Conservation (phyloP, 177 flowering plant genomes). For the Tripterygium wilfordii region DNA sequence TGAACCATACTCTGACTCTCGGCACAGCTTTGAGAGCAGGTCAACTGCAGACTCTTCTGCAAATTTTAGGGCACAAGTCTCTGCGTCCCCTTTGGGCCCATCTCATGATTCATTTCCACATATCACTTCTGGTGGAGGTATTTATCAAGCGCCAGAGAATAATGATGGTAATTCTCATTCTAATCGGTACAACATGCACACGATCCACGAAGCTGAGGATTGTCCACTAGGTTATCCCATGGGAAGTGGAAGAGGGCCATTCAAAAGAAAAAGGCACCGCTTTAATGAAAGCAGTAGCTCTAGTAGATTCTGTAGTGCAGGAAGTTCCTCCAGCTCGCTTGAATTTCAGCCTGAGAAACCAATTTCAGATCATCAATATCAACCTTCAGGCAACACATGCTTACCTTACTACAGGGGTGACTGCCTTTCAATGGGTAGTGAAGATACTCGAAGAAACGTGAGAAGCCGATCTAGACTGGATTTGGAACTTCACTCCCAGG, state of each 20-base stretch:
- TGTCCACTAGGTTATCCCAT: constrained; percentile 24
- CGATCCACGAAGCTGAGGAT: constrained; percentile 28
- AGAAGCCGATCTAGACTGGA: constrained; percentile 46
- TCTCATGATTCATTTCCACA: constrained; percentile 33
- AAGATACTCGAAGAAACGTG: constrained; percentile 46
- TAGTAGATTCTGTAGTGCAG: constrained; percentile 36
- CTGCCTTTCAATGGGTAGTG: constrained; percentile 28
- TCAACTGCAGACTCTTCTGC: constrained; percentile 26
- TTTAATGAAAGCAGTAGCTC: constrained; percentile 36
- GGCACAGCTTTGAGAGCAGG: constrained; percentile 28
- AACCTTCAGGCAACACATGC: constrained; percentile 4
- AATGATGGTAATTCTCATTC: constrained; percentile 35
- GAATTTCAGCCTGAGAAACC: constrained; percentile 34
- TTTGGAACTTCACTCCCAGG: too few species aligned
- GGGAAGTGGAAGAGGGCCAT: constrained; percentile 36
- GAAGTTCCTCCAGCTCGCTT: constrained; percentile 40
- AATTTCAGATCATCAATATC: constrained; percentile 24
- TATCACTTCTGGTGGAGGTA: constrained; percentile 23
- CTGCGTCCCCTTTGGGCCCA: constrained; percentile 25
- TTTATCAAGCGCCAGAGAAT: constrained; percentile 19
- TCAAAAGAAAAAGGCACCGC: constrained; percentile 51
- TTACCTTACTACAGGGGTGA: constrained; percentile 22
- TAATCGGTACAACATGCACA: constrained; percentile 22
- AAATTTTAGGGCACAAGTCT: constrained; percentile 22
- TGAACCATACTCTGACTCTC: constrained; percentile 18